Evolutionary conservation across 805 yeast genomes (phyloP).

Genomic region (Starmerella geochares): DNA sequence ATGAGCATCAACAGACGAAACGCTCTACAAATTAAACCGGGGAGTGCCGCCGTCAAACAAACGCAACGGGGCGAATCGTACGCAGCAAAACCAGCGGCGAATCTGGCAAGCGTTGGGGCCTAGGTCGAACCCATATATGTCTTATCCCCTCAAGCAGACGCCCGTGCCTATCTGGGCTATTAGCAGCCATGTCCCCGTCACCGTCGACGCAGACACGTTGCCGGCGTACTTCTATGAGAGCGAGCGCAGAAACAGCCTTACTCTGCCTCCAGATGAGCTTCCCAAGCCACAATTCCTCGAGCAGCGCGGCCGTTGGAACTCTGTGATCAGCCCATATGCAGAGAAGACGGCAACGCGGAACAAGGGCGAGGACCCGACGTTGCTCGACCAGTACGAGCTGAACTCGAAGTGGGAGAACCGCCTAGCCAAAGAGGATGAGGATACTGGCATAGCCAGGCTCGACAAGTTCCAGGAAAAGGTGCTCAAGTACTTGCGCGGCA

Average conservation of each 20-base stretch:
- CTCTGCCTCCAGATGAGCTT: neutral
- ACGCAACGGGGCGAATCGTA: neutral
- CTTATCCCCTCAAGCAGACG: constrained; percentile 19
- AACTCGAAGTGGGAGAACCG: constrained; percentile 23
- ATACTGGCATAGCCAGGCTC: neutral
- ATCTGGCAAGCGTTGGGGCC: no score
- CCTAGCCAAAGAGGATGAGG: constrained; percentile 11
- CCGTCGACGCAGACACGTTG: constrained; percentile 13
- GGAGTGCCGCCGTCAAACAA: neutral
- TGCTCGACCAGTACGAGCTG: constrained; percentile 21
- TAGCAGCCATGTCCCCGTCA: constrained; percentile 9
- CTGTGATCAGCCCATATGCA: constrained; percentile 9
- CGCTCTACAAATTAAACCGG: neutral
- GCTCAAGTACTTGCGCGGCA: constrained; percentile 45
- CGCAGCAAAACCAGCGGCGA: no score
- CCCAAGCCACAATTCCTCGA: constrained; percentile 7
- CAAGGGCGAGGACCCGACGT: constrained; percentile 10
- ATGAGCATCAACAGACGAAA: neutral
- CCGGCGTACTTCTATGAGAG: constrained; percentile 19
- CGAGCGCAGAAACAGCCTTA: neutral
- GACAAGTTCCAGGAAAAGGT: constrained; percentile 6
- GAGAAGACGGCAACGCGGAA: neutral
- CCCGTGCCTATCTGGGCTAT: constrained; percentile 25
- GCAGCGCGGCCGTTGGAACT: constrained; percentile 20
- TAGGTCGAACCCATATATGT: constrained; percentile 6